phyloP scores from a whole-genome alignment of 495 filamentous ascomycete genomes.

The Penicillium parvum region DNA sequence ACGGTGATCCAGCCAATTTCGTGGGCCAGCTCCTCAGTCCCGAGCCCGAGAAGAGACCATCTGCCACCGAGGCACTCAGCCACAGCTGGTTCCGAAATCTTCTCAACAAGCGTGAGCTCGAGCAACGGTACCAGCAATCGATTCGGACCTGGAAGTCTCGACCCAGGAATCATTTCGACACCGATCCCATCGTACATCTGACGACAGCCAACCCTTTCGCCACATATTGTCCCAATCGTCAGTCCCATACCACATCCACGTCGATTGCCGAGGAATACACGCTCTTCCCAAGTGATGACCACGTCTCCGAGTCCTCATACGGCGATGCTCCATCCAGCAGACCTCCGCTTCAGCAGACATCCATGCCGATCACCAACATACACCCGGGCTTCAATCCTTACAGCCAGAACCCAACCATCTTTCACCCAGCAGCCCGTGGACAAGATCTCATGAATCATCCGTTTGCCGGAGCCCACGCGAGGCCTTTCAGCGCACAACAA shows the following conservation, averaged over 20 bases:
- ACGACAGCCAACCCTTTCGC: no score
- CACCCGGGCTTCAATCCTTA: no score
- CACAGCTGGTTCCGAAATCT: slow-evolving; percentile 59
- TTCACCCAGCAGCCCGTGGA: no score
- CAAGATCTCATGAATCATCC: no score
- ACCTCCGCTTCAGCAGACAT: no score
- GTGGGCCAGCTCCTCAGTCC: slow-evolving; percentile 49
- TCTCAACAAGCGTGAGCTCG: slow-evolving; percentile 33
- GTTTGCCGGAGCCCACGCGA: no score
- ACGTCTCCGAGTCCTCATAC: slow-evolving; percentile 9
- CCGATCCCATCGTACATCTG: no score
- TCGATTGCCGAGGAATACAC: slow-evolving; percentile 17
- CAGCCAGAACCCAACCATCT: no score
- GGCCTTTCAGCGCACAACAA: neutral
- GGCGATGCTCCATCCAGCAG: neutral
- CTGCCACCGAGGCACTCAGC: slow-evolving; percentile 47
- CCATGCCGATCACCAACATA: no score
- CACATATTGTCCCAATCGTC: no score
- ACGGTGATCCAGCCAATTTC: slow-evolving; percentile 47
- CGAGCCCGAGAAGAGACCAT: slow-evolving; percentile 50
- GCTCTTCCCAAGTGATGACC: slow-evolving; percentile 4
- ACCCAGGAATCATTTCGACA: neutral
- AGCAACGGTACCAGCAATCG: slow-evolving; percentile 42
- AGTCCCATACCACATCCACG: no score
- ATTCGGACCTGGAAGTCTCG: slow-evolving; percentile 43